Conservation (phyloP, 495 filamentous ascomycete genomes). For the Tuber indicum region DNA sequence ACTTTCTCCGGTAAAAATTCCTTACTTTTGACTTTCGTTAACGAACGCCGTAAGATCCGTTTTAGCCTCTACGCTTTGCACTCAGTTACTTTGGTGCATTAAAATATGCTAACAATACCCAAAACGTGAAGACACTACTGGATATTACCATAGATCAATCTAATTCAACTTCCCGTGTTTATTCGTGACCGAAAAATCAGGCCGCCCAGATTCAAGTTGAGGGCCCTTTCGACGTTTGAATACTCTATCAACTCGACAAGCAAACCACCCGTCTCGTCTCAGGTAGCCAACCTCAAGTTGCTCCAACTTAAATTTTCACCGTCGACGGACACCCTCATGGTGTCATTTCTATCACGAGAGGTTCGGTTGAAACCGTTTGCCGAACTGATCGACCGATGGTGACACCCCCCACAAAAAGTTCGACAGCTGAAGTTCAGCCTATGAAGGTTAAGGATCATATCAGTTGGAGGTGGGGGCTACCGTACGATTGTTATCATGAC, state of each 20-base stretch:
- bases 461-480: background rate
- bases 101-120: no score
- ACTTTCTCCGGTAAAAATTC: no score
- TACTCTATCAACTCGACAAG: background rate
- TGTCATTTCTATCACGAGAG: background rate
- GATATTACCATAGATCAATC: no score
- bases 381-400: background rate
- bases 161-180: no score
- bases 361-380: background rate
- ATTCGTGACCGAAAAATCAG: background rate
- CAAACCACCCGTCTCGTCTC: background rate
- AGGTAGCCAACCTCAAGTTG: background rate
- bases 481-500: background rate
- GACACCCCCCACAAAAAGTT: background rate
- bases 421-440: background rate
- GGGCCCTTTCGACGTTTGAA: background rate
- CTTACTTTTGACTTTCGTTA: no score
- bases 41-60: no score
- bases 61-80: no score
- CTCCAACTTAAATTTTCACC: background rate
- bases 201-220: background rate
- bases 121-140: no score
- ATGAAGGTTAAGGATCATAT: background rate
- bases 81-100: no score
- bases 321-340: background rate